Base-by-base conservation (phyloP, 306 rosid species). In the Herpetospermum pedunculosum region DNA sequence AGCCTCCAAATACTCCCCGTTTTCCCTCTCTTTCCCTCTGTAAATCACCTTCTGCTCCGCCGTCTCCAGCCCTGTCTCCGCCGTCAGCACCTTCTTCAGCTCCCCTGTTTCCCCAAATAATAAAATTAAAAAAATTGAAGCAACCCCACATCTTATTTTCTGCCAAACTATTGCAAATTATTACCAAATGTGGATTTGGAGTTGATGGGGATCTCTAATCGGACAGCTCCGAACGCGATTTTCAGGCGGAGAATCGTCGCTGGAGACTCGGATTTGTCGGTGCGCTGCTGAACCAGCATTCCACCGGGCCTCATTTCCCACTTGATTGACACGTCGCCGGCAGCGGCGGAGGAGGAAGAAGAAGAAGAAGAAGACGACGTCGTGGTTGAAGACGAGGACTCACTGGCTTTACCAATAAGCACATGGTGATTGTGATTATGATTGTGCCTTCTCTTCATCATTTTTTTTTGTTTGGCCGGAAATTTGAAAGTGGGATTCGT, bases 281-380 rank as follows among this genome's bases (percentile, higher is more conserved):
- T 60, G 19, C 90, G 77, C 76, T 83, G 85, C 82, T 92, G 96
- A 1, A 92, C 98, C 72, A 92, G 16, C 96, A 92, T 90, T 75
- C 96, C 96, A 28, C 96, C 91, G 0, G 98, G 96, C 52, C 98
- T 75, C 92, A 84, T 87, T 80, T 90, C 96, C 96, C 98, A 90
- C 76, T 83, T 81, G 2, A 58, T 23, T 5, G 63, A 80, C 52
- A 84, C 82, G 15, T 85, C 82, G n/a, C 57, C 28, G 8, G 88
- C 44, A 10, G 81, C 54, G 12, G 82, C 37, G 1, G 54, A 18
- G 25, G 54, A 18, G 5, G 43, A 30, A 9, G 26, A 18, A 32
- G 78, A 68, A 14, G 86, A n/a, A n/a, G n/a, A n/a, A n/a, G n/a
- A 41, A 6, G 43, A 16, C 15, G 68, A 43, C 49, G 50, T 21